Base-by-base conservation (phyloP, 495 filamentous ascomycete species). In the Penicillium pulvis region DNA sequence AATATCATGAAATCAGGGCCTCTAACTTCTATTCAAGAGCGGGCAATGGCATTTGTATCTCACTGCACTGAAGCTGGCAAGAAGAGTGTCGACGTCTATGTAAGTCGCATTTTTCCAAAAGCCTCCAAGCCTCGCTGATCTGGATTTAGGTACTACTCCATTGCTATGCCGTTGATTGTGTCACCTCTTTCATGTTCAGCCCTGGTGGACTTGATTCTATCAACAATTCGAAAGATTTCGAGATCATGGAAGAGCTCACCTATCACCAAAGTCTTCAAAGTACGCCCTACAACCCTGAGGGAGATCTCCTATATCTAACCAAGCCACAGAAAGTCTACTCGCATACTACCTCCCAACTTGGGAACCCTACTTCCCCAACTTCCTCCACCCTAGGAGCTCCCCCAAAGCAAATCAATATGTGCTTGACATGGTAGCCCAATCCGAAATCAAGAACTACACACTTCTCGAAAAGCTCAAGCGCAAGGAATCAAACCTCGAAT, bases 111-210 rank as follows among this genome's bases (percentile, higher is more conserved):
- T 3, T 42, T 6, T 10, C 6, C 3, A 35, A 4, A 19, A 19
- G n/a, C 20, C 0, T 16, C 9, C 4, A 16, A 16, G 33, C 33
- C 26, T 33, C 6, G 31, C 44, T 50, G 28, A 57, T 35, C n/a
- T 1, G 16, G 0, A 44, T 23, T 6, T 12, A 76, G 73, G 61
- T 68, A 3, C 59, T 65, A 33, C 62, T 85, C 3, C 86, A 89
- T 50, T 83, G 85, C 52, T 89, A 85, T 60, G 85, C 86, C 2
- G 79, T 87, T 16, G 86, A 89, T 65, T 85, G 85, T 59, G 81
- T 82, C 28, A 85, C 85, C 3, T 82, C 86, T 64, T 84, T 86
- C 56, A 74, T 88, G 42, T 88, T 88, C 63, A 83, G 84, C 48
- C 85, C 85, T 0, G 75, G 83, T 24, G 85, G 83, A 0, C 76